Evolutionary conservation across 164 flowering plant genomes (phyloP).

Genomic region (Berberis vulgaris): DNA sequence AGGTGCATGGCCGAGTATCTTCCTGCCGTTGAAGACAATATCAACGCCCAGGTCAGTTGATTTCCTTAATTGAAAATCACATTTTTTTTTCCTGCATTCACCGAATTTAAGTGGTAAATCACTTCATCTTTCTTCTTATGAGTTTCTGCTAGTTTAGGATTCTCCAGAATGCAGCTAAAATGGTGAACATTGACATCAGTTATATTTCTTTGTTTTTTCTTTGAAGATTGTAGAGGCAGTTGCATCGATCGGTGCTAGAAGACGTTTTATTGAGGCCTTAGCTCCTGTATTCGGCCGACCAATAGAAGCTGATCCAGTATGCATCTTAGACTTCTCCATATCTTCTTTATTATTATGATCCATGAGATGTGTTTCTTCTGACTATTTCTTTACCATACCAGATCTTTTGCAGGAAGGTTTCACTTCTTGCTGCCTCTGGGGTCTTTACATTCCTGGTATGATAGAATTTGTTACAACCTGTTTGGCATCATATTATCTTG

Average conservation of each 20-base stretch:
- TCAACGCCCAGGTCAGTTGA: slow-evolving; percentile 56
- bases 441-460: slow-evolving; percentile 73
- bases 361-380: slow-evolving; percentile 4
- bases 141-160: slow-evolving; percentile 5
- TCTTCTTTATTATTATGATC: background rate
- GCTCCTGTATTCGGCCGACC: slow-evolving; percentile 70
- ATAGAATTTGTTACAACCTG: background rate
- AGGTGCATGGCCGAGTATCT: slow-evolving; percentile 99
- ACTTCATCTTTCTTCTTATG: slow-evolving; percentile 1
- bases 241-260: slow-evolving; percentile 53
- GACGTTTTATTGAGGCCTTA: slow-evolving; percentile 71
- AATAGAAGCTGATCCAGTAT: slow-evolving; percentile 82
- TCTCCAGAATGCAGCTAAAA: background rate
- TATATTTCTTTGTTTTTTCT: background rate
- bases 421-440: slow-evolving; percentile 55
- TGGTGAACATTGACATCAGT: background rate
- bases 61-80: background rate
- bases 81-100: background rate
- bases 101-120: background rate
- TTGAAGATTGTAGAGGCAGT: slow-evolving; percentile 58
- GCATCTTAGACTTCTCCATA: slow-evolving; percentile 8
- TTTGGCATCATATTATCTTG: background rate
- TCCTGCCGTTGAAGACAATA: slow-evolving; percentile 65
- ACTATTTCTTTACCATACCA: slow-evolving; percentile 20
- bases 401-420: slow-evolving; percentile 81